Evolutionary conservation across 257 asterid species (phyloP), one percentile per base, ranked within the genome.

Genomic region (Gentiana macrophylla): DNA sequence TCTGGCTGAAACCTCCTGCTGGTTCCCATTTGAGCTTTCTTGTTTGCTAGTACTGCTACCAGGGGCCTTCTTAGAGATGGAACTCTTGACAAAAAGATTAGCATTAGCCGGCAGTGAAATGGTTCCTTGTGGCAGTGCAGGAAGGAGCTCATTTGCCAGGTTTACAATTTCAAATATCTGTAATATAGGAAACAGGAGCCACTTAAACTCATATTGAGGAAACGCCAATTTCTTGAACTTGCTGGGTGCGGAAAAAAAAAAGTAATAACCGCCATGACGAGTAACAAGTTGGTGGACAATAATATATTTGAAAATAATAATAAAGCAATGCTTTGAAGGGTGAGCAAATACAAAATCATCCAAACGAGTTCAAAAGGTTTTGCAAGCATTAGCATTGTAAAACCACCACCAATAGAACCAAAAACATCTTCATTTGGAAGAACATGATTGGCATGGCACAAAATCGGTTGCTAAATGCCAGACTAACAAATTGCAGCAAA

Each of bases 131-230:
- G 99, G 96, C 65, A 93, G 84, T 1, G 91, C 75, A 13, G 99
- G 99, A 61, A 93, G 99, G 64, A 93, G 91, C 83, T 93, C 99
- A 76, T 93, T 93, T 65, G 99, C 97, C 69, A 93, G 79, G 84
- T 86, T 93, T 79, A 93, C 90, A 55, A 93, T 89, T 87, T 93
- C 99, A 79, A 89, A 89, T 62, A 86, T 73, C 99, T 93, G 84
- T 52, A 5, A 52, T 56, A 8, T 62, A 35, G 46, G 54, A 45
- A 57, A 55, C 6, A 35, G 37, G 52, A 12, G 50, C 50, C 55
- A 52, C 34, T 49, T 10, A 70, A 49, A 5, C 46, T 10, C 46
- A 41, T 41, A 41, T 1, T 10, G 9, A 1, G 46, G 46, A 41
- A 41, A 41, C 10, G 5, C 6, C 46, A 41, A 5, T 41, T 24